These are phyloP conservation scores for Hypoxylon rubiginosum DNA, from an alignment of 2,329 filamentous ascomycete species.

Conservation along the genomic window DNA sequence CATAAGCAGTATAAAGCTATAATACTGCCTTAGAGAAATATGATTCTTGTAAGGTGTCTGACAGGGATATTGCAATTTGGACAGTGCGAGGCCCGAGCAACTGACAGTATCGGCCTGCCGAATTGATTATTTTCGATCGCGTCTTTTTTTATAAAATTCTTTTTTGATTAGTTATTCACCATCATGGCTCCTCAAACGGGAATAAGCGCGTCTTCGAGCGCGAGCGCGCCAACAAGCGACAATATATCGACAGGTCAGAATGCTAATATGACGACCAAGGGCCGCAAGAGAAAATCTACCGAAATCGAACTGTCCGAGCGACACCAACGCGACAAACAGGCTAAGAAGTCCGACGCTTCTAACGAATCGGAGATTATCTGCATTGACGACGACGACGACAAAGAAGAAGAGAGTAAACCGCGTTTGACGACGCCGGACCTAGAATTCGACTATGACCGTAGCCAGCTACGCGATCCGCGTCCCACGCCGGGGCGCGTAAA, in stretches of 20 bases:
- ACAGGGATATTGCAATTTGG: too few species aligned
- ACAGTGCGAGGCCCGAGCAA: too few species aligned
- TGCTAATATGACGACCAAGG: neutral
- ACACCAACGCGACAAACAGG: constrained; percentile 12
- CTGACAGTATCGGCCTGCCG: too few species aligned
- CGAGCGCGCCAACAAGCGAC: neutral
- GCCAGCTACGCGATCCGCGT: constrained; percentile 45
- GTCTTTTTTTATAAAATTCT: too few species aligned
- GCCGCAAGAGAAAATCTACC: constrained; percentile 30
- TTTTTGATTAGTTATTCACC: too few species aligned
- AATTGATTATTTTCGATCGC: too few species aligned
- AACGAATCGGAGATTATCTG: constrained; percentile 9
- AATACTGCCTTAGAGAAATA: neutral
- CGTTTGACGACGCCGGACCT: constrained; percentile 46
- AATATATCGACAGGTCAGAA: constrained; percentile 4
- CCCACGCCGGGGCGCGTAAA: constrained; percentile 43
- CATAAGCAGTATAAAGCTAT: neutral
- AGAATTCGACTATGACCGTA: constrained; percentile 47
- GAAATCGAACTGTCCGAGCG: constrained; percentile 1
- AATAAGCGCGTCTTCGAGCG: too few species aligned
- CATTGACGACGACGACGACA: neutral
- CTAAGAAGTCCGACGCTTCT: constrained; percentile 11
- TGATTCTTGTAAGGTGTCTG: neutral
- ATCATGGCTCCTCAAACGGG: too few species aligned
- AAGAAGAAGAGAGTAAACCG: constrained; percentile 24